A percentile compares a stretch with the other conserved stretches of the same genome.
phyloP scores from a whole-genome alignment of 1,284 basidiomycete species.

The Inonotus obliquus region DNA sequence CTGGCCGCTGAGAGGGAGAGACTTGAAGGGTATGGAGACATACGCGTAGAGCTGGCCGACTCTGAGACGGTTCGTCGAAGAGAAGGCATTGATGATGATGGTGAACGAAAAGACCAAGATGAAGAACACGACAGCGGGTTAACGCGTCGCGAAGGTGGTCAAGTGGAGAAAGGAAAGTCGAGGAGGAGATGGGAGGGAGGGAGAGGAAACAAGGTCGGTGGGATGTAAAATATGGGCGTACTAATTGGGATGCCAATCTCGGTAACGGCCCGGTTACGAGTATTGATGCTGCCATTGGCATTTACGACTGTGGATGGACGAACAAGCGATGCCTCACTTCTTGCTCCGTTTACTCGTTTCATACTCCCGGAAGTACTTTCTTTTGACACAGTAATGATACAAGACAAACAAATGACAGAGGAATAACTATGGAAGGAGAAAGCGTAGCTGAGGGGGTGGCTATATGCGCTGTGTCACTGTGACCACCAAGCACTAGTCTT shows the following conservation, averaged over 20 bases:
- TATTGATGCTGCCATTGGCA: not conserved
- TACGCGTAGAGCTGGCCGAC: conserved; percentile 12
- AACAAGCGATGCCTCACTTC: not conserved
- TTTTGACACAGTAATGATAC: not conserved
- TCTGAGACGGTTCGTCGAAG: conserved; percentile 19
- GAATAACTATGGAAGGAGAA: too few species aligned
- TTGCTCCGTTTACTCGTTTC: not conserved
- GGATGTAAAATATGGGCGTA: conserved; percentile 46
- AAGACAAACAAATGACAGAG: too few species aligned
- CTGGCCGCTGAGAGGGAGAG: conserved; percentile 17
- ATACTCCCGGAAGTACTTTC: not conserved
- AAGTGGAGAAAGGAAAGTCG: conserved; percentile 29
- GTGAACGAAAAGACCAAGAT: not conserved
- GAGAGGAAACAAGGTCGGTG: conserved; percentile 60
- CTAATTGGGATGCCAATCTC: not conserved
- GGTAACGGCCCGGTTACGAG: not conserved
- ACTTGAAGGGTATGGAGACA: conserved; percentile 19
- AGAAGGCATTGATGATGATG: conserved; percentile 15
- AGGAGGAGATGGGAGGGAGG: conserved; percentile 24
- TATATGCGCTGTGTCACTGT: not conserved
- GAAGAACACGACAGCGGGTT: conserved; percentile 3
- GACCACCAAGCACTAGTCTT: not conserved
- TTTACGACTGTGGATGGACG: not conserved
- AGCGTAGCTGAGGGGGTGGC: not conserved
- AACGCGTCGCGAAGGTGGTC: conserved; percentile 7